phyloP scores from a whole-genome alignment of 2,329 filamentous ascomycete species.

The Parafenestella ontariensis region DNA sequence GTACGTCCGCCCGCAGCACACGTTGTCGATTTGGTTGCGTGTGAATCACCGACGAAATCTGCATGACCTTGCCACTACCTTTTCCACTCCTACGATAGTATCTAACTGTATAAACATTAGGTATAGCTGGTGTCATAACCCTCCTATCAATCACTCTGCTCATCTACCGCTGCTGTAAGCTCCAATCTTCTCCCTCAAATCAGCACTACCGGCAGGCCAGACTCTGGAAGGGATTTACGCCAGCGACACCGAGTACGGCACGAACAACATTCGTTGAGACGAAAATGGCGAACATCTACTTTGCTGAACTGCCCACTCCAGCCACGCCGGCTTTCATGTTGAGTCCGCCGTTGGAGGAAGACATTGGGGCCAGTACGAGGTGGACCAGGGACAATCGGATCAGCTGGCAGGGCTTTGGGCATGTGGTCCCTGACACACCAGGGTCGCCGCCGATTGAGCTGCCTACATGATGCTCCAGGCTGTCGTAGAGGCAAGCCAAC shows the following conservation, averaged over 20 bases:
- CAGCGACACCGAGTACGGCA: conserved; percentile 14
- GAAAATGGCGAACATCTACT: conserved; percentile 14
- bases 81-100: too few species aligned
- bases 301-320: conserved; percentile 18
- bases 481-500: not conserved
- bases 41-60: too few species aligned
- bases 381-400: not conserved
- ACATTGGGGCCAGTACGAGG: not conserved
- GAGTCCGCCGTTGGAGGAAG: not conserved
- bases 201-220: conserved; percentile 17
- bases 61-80: not conserved
- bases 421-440: not conserved
- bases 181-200: conserved; percentile 2
- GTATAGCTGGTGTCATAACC: conserved; percentile 11
- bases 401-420: not conserved
- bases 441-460: not conserved
- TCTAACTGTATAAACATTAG: not conserved
- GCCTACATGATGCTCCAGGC: not conserved
- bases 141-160: conserved; percentile 11
- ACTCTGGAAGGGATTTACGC: conserved; percentile 28
- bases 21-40: not conserved
- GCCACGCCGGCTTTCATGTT: conserved; percentile 8
- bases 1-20: not conserved
- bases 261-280: conserved; percentile 9
- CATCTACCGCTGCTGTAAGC: conserved; percentile 14